Conservation (phyloP, 768 basidiomycete genomes). For the Naganishia kalamii region DNA sequence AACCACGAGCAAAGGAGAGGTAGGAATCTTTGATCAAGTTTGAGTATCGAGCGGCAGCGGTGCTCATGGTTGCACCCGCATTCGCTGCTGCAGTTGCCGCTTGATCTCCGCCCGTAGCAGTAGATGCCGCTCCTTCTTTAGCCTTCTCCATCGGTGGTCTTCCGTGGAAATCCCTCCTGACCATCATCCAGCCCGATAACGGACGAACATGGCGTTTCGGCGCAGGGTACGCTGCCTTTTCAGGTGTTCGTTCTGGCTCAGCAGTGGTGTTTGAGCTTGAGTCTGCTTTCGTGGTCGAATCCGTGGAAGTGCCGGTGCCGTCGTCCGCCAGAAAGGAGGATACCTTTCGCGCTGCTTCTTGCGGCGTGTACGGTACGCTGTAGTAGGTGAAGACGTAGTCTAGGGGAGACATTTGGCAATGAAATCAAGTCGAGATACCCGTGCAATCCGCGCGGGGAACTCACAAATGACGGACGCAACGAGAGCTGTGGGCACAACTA, state of each 20-base stretch:
- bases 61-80: neutral
- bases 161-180: neutral
- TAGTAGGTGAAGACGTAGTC: conserved; percentile 4
- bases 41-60: neutral
- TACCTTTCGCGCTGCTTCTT: conserved; percentile 8
- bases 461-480: conserved; percentile 35
- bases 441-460: no score
- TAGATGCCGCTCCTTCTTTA: neutral
- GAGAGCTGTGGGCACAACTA: neutral
- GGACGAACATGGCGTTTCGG: conserved; percentile 2
- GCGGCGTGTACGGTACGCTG: neutral
- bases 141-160: neutral
- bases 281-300: neutral
- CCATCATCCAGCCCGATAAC: conserved; percentile 5
- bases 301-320: neutral
- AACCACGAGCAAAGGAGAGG: conserved; percentile 61
- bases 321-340: neutral
- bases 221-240: neutral
- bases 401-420: no score
- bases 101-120: neutral
- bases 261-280: neutral
- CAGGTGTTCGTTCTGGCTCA: neutral
- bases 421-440: no score
- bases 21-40: conserved; percentile 58
- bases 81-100: neutral